These are phyloP conservation scores for Boletellus deceptivus DNA, from an alignment of 1,284 basidiomycete species.

Conservation along the genomic window DNA sequence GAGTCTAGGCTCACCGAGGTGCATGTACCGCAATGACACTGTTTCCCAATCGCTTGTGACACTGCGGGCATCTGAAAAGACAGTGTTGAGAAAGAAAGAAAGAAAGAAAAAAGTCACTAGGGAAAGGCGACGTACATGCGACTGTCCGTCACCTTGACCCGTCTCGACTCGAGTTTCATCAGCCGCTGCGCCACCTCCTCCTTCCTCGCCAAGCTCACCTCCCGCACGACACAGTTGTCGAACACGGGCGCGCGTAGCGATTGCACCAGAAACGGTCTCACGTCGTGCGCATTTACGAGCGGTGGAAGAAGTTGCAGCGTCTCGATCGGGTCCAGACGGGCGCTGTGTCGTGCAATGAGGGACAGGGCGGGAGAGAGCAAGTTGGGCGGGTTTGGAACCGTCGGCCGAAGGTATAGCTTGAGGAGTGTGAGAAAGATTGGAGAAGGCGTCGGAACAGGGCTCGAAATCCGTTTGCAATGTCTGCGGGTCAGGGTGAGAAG, in stretches of 20 bases:
- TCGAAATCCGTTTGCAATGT: slow-evolving; percentile 83
- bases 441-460: slow-evolving; percentile 53
- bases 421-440: slow-evolving; percentile 84
- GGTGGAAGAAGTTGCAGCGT: slow-evolving; percentile 87
- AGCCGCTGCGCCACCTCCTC: slow-evolving; percentile 73
- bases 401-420: slow-evolving; percentile 83
- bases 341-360: slow-evolving; percentile 81
- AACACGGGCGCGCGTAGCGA: slow-evolving; percentile 69
- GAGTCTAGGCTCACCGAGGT: slow-evolving; percentile 54
- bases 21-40: slow-evolving; percentile 94
- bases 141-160: slow-evolving; percentile 90
- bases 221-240: slow-evolving; percentile 65
- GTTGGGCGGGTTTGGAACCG: slow-evolving; percentile 43
- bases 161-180: slow-evolving; percentile 72
- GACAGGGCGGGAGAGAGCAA: slow-evolving; percentile 79
- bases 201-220: slow-evolving; percentile 66
- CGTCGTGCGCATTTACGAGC: slow-evolving; percentile 76
- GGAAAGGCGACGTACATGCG: slow-evolving; percentile 64
- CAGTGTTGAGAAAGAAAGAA: neutral
- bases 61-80: slow-evolving; percentile 83
- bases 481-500: slow-evolving; percentile 39
- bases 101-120: neutral
- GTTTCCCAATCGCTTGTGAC: slow-evolving; percentile 91
- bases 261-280: slow-evolving; percentile 77
- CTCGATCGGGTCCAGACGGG: slow-evolving; percentile 75